Conservation (phyloP, 768 basidiomycete species). For the Kwoniella shandongensis region DNA sequence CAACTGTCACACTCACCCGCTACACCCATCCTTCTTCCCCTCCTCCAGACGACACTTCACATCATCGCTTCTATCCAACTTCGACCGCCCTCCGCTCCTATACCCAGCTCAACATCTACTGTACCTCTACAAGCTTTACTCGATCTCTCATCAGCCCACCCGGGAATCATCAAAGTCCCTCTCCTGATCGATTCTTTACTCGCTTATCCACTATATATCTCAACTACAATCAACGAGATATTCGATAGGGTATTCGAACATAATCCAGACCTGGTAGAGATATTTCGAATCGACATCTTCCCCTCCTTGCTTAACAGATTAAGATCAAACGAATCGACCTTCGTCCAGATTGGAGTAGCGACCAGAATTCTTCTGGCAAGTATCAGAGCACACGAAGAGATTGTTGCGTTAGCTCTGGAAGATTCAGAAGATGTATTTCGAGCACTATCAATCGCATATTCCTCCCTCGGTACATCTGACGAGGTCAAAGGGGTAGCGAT, state of each 20-base stretch:
- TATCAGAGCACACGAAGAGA: constrained; percentile 35
- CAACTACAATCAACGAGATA: constrained; percentile 19
- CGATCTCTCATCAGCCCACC: constrained; percentile 12
- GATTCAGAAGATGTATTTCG: constrained; percentile 36
- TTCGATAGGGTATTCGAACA: constrained; percentile 45
- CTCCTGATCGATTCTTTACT: constrained; percentile 24
- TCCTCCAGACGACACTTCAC: constrained; percentile 9
- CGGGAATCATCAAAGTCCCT: constrained; percentile 5
- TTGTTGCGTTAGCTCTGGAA: constrained; percentile 24
- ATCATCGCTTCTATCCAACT: constrained; percentile 19
- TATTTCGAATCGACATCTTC: constrained; percentile 17
- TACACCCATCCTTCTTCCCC: constrained; percentile 5
- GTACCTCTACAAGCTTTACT: constrained; percentile 20
- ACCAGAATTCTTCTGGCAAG: constrained; percentile 21
- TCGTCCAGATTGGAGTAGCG: constrained; percentile 11
- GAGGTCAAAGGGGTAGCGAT: constrained; percentile 3
- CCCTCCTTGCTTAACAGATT: constrained; percentile 23
- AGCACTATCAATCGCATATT: constrained; percentile 24
- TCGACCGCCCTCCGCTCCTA: constrained; percentile 3
- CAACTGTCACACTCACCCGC: constrained; percentile 12
- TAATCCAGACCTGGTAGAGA: constrained; percentile 10
- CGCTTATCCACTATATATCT: constrained; percentile 29
- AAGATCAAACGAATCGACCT: background rate
- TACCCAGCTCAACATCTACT: background rate
- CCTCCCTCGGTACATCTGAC: background rate